Evolutionary conservation across 371 early-diverging fungal species (phyloP).

Genomic region (Lichtheimia corymbifera): DNA sequence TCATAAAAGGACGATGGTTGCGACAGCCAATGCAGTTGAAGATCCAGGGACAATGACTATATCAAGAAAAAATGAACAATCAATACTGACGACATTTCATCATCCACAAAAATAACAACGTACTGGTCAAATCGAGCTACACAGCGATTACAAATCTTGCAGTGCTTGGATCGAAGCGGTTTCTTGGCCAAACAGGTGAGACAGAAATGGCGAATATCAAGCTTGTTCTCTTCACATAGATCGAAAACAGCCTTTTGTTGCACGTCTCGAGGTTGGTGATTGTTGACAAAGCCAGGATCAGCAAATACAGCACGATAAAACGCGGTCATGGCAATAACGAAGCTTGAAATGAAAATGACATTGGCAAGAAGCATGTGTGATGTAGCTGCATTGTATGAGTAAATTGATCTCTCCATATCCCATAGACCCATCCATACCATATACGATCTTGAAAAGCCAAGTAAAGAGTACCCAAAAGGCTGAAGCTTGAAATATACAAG

Average conservation of each 20-base stretch:
- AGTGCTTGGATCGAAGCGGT: conserved; percentile 97
- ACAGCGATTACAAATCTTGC: conserved; percentile 94
- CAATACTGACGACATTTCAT: not conserved
- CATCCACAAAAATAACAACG: conserved; percentile 19
- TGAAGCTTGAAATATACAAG: conserved; percentile 84
- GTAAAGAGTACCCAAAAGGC: conserved; percentile 67
- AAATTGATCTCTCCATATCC: no score
- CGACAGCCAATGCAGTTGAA: conserved; percentile 83
- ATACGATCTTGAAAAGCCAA: conserved; percentile 52
- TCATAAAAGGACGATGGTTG: conserved; percentile 86
- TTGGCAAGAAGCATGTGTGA: conserved; percentile 63
- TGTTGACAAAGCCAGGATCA: conserved; percentile 85
- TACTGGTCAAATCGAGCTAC: conserved; percentile 98
- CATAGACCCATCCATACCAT: conserved; percentile 25
- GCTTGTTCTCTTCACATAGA: conserved; percentile 66
- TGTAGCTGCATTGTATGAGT: conserved; percentile 48
- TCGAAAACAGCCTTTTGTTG: conserved; percentile 57
- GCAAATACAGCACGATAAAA: conserved; percentile 73
- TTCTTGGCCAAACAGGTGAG: conserved; percentile 78
- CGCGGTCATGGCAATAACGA: conserved; percentile 60
- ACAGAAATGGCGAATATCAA: conserved; percentile 85
- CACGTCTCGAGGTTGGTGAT: conserved; percentile 39
- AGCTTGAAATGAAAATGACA: conserved; percentile 60
- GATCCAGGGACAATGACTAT: conserved; percentile 97
- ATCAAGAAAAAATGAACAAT: not conserved